A percentile compares a stretch with the other conserved stretches of the same genome.
These are phyloP conservation scores for Basidioascus undulatus DNA, from an alignment of 768 basidiomycete genomes.

Conservation along the genomic window DNA sequence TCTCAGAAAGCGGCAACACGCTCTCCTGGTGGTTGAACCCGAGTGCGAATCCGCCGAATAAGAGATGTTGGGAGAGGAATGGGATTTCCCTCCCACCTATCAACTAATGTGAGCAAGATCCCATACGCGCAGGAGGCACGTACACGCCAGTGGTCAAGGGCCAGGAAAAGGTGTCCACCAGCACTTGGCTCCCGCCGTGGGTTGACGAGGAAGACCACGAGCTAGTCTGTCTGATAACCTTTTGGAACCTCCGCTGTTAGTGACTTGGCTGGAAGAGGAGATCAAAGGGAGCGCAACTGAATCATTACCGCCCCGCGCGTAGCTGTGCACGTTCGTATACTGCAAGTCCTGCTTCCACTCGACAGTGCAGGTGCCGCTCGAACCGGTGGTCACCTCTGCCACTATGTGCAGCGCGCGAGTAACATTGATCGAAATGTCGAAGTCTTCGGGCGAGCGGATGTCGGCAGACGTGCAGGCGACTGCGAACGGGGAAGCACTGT, in stretches of 20 bases:
- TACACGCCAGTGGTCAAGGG: conserved; percentile 26
- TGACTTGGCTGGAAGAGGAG: neutral
- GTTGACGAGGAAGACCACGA: conserved; percentile 26
- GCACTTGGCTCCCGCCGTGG: conserved; percentile 24
- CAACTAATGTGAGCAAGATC: no score
- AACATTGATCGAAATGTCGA: conserved; percentile 39
- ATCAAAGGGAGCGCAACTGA: conserved; percentile 17
- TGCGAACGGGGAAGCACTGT: conserved; percentile 35
- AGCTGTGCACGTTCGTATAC: conserved; percentile 40
- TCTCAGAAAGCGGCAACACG: no score
- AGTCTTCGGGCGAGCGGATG: conserved; percentile 20
- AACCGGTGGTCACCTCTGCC: conserved; percentile 35
- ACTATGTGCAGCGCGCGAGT: conserved; percentile 35
- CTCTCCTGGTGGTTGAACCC: no score
- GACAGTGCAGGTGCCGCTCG: conserved; percentile 31
- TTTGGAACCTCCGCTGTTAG: neutral
- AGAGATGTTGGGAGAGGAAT: no score
- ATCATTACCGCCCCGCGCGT: conserved; percentile 25
- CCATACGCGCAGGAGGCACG: no score
- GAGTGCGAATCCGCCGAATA: no score
- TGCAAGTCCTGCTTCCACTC: conserved; percentile 35
- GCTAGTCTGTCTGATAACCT: conserved; percentile 31
- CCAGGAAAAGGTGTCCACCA: conserved; percentile 31
- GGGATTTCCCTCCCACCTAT: no score
- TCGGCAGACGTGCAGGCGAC: conserved; percentile 26